Conservation (phyloP, 345 rosid species). For the Passiflora organensis region DNA sequence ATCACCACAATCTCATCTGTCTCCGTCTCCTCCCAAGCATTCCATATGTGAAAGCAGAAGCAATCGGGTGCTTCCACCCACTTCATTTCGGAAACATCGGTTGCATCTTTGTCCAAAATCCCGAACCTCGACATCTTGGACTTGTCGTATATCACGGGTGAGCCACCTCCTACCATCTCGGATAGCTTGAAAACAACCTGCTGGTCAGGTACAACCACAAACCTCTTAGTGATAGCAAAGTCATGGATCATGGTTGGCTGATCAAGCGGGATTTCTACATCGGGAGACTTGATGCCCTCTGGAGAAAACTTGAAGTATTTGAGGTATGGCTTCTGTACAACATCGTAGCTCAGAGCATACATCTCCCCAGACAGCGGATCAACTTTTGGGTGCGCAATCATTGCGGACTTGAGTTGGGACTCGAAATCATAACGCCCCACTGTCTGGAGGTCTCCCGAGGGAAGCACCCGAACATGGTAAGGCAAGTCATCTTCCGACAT, state of each 20-base stretch:
- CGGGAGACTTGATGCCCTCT: constrained; percentile 47
- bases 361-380: constrained; percentile 58
- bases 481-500: constrained; percentile 86
- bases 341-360: constrained; percentile 56
- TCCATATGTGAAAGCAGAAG: constrained; percentile 73
- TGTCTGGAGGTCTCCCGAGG: constrained; percentile 50
- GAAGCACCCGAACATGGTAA: constrained; percentile 47
- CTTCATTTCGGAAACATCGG: constrained; percentile 31
- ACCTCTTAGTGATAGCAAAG: constrained; percentile 54
- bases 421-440: constrained; percentile 52
- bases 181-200: constrained; percentile 69
- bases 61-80: constrained; percentile 58
- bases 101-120: constrained; percentile 37
- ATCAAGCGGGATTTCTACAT: constrained; percentile 35
- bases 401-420: constrained; percentile 44
- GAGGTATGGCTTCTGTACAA: constrained; percentile 46
- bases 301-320: constrained; percentile 48
- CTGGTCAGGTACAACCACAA: constrained; percentile 60
- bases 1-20: constrained; percentile 35
- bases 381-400: constrained; percentile 78
- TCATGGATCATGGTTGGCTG: constrained; percentile 72
- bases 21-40: constrained; percentile 65
- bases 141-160: constrained; percentile 55
- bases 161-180: constrained; percentile 64
- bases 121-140: constrained; percentile 51